Evolutionary conservation across 192 early-diverging fungal genomes (phyloP), one percentile per base, ranked within the genome.

Genomic region (Phlyctochytrium arcticum): DNA sequence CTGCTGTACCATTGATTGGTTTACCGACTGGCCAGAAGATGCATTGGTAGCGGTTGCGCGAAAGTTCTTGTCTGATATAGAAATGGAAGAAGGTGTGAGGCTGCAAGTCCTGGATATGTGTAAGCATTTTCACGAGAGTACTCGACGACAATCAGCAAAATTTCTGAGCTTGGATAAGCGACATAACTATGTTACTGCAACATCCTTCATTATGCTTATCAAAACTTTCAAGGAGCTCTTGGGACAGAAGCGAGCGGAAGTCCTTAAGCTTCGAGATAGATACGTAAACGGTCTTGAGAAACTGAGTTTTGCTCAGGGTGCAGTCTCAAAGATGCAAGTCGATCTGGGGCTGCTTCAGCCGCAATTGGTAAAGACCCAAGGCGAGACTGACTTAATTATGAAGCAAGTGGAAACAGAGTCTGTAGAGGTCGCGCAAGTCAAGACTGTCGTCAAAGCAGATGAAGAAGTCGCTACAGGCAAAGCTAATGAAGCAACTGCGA

Each of bases 1-100:
- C 62, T 85, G 83, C 57, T 85, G 83, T 54, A 85, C 83, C 15
- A 85, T 85, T 36, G 76, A 85, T 64, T 85, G 83, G 83, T 85
- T 85, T 67, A 74, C 71, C 10, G 83, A 80, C 44, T 85, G 83
- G 83, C 83, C 83, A 2, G 68, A 83, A 21, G 83, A 85, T 62
- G 83, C 83, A 2, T 53, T 85, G 19, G 81, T 75, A 51, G 80
- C 83, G 55, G 83, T 85, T 17, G 83, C 83, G 12, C 60, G 60
- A 3, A 83, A 82, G 44, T 85, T 83, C 59, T 54, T 85, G 29
- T 60, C 71, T 31, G 78, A 79, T 36, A 69, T 80, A 4, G 79
- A 75, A 21, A 81, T 85, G 60, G 67, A 80, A 12, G 76, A 80
- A 24, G 21, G 46, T 21, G 72, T 81, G 44, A 48, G 79, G 54